Evolutionary conservation across 306 rosid genomes (phyloP).

Genomic region (Hylodesmum podocarpum): DNA sequence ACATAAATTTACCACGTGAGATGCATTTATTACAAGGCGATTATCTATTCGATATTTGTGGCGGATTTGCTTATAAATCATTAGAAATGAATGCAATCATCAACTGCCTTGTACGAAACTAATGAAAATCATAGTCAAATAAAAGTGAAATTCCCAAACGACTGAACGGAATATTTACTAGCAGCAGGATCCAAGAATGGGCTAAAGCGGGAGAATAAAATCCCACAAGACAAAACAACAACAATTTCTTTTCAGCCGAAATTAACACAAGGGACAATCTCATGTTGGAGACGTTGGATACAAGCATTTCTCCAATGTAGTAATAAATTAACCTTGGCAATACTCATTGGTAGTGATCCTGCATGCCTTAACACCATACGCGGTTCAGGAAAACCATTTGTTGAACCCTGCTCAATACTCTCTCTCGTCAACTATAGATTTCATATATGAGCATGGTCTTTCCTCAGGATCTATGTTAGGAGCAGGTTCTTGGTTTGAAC

Average conservation of each 20-base stretch:
- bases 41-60: background rate
- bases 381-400: slow-evolving; percentile 46
- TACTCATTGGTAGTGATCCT: slow-evolving; percentile 32
- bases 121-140: background rate
- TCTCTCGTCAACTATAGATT: slow-evolving; percentile 71
- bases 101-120: background rate
- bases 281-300: background rate
- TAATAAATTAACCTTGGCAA: slow-evolving; percentile 47
- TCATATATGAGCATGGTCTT: slow-evolving; percentile 61
- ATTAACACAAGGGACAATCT: background rate
- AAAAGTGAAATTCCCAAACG: background rate
- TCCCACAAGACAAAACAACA: background rate
- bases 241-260: background rate
- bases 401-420: slow-evolving; percentile 70
- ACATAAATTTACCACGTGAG: background rate
- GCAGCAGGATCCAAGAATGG: background rate
- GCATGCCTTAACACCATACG: slow-evolving; percentile 57
- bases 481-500: slow-evolving; percentile 64
- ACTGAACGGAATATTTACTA: background rate
- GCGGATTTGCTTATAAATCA: background rate
- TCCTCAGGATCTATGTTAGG: slow-evolving; percentile 70
- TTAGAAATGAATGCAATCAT: background rate
- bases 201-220: background rate
- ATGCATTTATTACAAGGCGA: background rate
- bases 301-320: background rate